Base-by-base conservation (phyloP, 176 grass and related monocot species). In the Miscanthus lutarioriparius region DNA sequence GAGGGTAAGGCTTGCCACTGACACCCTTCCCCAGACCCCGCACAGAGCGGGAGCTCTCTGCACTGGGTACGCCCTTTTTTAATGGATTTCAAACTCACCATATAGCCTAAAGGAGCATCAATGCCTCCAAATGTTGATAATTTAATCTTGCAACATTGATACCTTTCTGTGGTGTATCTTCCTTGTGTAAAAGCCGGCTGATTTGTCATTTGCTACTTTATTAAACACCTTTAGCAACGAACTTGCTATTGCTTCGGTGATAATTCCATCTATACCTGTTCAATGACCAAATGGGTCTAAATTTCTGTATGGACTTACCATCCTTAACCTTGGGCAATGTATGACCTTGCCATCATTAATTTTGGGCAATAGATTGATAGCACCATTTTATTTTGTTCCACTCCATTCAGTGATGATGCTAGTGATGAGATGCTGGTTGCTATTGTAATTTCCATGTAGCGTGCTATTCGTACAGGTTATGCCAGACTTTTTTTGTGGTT, bases 341-440 rank as follows among this genome's bases (percentile, higher is more conserved):
- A 74, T 30, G 25, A 49, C 25, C n/a, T 16, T 27, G 41, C 40
- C n/a, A 72, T 72, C 40, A 14, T 71, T 72, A 72, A 72, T 25
- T 25, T 72, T 45, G n/a, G 12, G 70, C 70, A 72, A 40, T 44
- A 27, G 4, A 72, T n/a, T 23, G 67, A 40, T 44, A 44, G 4
- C n/a, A 72, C 45, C 27, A 74, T 32, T 80, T 45, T 80, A 6
- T 28, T 47, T 45, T 33, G 26, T 47, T 35, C 4, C 11, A 20
- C 13, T 28, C 63, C 32, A 73, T 73, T 73, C 40, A 33, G 32
- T 33, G 10, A 54, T 70, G 44, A 16, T 80, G 64, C 41, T 37
- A 80, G 22, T 83, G 58, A 45, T 12, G 54, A 82, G 39, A 72
- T 62, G 11, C 27, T 62, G 56, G 37, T 19, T 74, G 38, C 25